A percentile compares a stretch with the other conserved stretches of the same genome.
phyloP scores from a whole-genome alignment of 2,329 filamentous ascomycete species.

The Fusarium secorum region DNA sequence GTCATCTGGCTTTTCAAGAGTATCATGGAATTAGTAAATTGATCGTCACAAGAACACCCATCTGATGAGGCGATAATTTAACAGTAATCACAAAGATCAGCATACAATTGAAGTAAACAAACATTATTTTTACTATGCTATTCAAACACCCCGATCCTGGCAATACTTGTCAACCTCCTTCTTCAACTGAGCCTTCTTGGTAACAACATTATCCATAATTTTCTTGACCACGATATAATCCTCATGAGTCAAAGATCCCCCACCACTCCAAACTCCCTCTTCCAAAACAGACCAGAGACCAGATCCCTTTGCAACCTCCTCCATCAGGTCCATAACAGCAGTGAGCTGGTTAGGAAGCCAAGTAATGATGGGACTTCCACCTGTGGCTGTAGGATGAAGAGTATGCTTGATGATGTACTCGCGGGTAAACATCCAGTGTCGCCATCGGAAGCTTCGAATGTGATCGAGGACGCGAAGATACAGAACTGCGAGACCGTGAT shows the following conservation, averaged over 20 bases:
- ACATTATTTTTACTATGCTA: background rate
- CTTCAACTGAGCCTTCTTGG: slow-evolving; percentile 70
- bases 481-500: slow-evolving; percentile 58
- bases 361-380: slow-evolving; percentile 82
- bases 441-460: slow-evolving; percentile 82
- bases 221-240: slow-evolving; percentile 39
- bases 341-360: slow-evolving; percentile 85
- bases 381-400: slow-evolving; percentile 78
- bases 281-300: slow-evolving; percentile 32
- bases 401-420: slow-evolving; percentile 86
- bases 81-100: background rate
- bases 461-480: slow-evolving; percentile 75
- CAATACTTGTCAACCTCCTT: slow-evolving; percentile 83
- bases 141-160: slow-evolving; percentile 61
- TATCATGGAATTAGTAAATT: background rate
- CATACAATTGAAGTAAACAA: background rate
- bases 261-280: slow-evolving; percentile 27
- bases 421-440: slow-evolving; percentile 85
- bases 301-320: slow-evolving; percentile 57
- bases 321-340: slow-evolving; percentile 77
- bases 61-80: background rate
- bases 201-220: slow-evolving; percentile 72
- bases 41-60: background rate
- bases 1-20: background rate
- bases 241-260: slow-evolving; percentile 23